Base-by-base conservation (phyloP, 176 grass and related monocot genomes). In the Melocanna baccifera region DNA sequence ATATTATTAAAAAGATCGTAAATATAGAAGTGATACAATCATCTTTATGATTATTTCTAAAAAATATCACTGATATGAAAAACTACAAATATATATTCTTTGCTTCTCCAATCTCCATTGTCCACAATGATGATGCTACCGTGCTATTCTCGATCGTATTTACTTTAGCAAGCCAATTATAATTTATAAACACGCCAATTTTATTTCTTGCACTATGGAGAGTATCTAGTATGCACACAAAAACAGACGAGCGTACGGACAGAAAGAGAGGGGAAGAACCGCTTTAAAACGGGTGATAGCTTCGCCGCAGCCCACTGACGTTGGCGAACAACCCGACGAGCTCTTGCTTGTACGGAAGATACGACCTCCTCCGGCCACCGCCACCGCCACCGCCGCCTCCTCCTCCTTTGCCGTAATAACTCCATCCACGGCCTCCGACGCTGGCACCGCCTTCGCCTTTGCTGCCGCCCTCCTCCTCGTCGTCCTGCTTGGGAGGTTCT, bases 301-400 rank as follows among this genome's bases (percentile, higher is more conserved):
- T 92, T 2, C 89, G 88, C 20, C 87, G 88, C 51, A 98, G 9
- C 53, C 89, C 91, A 65, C 92, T 93, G 79, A 95, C 93, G 86
- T 86, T 95, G 61, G 96, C 85, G 84, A 95, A 93, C 52, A 98
- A 82, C 12, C 91, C 89, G 67, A 98, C 85, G 7, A 95, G 75
- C 36, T 98, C 93, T 71, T 87, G 91, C 86, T 80, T 98, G 87
- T 98, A 95, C 57, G 96, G 97, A 1, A 96, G 88, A 3, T 94
- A 99, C 59, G 97, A 96, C 3, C 64, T 85, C 66, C 96, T 87
- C 48, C 28, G 76, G 67, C 77, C 63, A 32, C 28, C 55, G 25
- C 57, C 63, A 32, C 28, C 55, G 25, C 57, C 50, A n/a, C 79
- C 70, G 73, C 62, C 28, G 34, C 36, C 59, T 13, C 80, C 69